Evolutionary conservation across 2,329 filamentous ascomycete species (phyloP).

Genomic region (Fusarium aywerte): DNA sequence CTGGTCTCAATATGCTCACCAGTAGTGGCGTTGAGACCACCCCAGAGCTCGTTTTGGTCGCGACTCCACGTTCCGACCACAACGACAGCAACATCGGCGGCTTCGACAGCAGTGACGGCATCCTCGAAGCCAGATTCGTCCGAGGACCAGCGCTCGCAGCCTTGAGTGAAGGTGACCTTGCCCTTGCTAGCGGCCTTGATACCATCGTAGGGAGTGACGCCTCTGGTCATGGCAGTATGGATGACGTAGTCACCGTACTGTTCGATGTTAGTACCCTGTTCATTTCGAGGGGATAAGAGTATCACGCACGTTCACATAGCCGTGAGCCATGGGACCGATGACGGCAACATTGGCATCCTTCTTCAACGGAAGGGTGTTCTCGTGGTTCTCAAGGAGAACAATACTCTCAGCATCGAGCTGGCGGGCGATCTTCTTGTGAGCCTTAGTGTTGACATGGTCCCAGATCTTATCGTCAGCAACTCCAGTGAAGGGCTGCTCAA

Average conservation of each 20-base stretch:
- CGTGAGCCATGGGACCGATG: slow-evolving; percentile 79
- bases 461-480: slow-evolving; percentile 65
- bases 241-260: slow-evolving; percentile 79
- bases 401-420: slow-evolving; percentile 73
- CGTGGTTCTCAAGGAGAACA: slow-evolving; percentile 68
- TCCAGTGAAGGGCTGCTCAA: slow-evolving; percentile 74
- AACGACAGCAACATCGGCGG: slow-evolving; percentile 77
- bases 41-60: slow-evolving; percentile 78
- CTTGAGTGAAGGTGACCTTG: slow-evolving; percentile 72
- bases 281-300: too few relatives aligned
- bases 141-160: slow-evolving; percentile 78
- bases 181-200: slow-evolving; percentile 70
- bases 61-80: slow-evolving; percentile 81
- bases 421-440: slow-evolving; percentile 67
- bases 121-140: slow-evolving; percentile 74
- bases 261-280: slow-evolving; percentile 14
- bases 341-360: slow-evolving; percentile 76
- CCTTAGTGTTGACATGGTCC: slow-evolving; percentile 70
- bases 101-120: slow-evolving; percentile 72
- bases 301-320: slow-evolving; percentile 71
- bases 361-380: slow-evolving; percentile 63
- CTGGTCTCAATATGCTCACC: slow-evolving; percentile 78
- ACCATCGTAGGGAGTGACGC: slow-evolving; percentile 76
- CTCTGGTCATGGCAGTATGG: slow-evolving; percentile 69
- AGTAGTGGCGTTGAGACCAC: slow-evolving; percentile 76